Evolutionary conservation across 2,329 filamentous ascomycete species (phyloP), one percentile per base, ranked within the genome.

Genomic region (Aureobasidium sp.): DNA sequence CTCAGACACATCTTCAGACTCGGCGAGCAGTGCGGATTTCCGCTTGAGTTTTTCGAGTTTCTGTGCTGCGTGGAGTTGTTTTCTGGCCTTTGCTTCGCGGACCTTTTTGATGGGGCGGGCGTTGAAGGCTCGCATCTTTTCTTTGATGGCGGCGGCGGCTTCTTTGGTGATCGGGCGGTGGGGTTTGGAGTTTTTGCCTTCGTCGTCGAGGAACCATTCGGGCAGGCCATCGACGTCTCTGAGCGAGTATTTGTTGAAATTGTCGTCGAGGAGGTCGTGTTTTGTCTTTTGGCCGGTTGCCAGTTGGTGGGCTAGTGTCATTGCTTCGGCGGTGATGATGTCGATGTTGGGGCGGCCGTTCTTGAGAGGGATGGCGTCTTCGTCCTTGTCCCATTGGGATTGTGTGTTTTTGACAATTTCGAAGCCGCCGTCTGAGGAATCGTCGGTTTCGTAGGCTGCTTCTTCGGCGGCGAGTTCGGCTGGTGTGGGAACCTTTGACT

Each of bases 81-180:
- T 99, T 62, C 94, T 83, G 37, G 92, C 93, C 76, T 95, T 92
- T 25, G 94, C 94, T 76, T 99, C 94, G 67, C 89, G 88, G 33
- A 99, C 94, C 80, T 99, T 99, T 82, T 99, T 99, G 83, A 97
- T 97, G 0, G 94, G 94, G 33, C 94, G 85, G 8, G 93, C 94
- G 72, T 99, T 97, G 68, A 95, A 83, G 0, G 94, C 92, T 33
- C 93, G 88, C 70, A 89, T 73, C 77, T 99, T 99, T 70, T 96
- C 93, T 74, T 94, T 92, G 78, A 99, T 96, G 2, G 94, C 94
- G 15, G 84, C 81, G 0, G 93, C 92, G 0, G 89, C 95, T 35
- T 90, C 90, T 68, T 94, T 94, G 54, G 87, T 91, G 68, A 95
- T 93, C n/a, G 94, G 95, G 61, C 90, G 88, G 65, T 94, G 86